Percentiles rank a stretch among this genome's conserved stretches.
Conservation (phyloP, 2,329 filamentous ascomycete species). For the Cercospora nicotianae region DNA sequence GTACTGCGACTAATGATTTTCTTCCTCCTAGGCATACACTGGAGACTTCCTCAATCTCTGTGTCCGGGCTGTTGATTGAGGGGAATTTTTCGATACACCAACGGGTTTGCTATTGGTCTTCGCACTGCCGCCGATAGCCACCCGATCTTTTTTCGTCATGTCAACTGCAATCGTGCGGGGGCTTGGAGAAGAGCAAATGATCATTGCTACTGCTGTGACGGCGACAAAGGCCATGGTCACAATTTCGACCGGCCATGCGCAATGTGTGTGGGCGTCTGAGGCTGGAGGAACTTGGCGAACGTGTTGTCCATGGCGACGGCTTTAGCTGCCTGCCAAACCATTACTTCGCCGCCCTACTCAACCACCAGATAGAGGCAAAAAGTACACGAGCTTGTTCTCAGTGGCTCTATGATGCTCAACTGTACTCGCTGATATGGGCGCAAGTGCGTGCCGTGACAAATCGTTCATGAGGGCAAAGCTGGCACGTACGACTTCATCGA, state of each 20-base stretch:
- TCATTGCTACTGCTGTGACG: neutral
- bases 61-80: too few species aligned
- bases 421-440: too few species aligned
- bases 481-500: neutral
- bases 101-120: too few species aligned
- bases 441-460: too few species aligned
- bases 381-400: neutral
- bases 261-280: neutral
- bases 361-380: neutral
- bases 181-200: conserved; percentile 4
- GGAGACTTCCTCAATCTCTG: too few species aligned
- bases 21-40: too few species aligned
- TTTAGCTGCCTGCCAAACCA: neutral
- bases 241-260: neutral
- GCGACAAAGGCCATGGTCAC: neutral
- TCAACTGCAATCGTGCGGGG: neutral
- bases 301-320: neutral
- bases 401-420: neutral
- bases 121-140: neutral
- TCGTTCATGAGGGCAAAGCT: neutral
- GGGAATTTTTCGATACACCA: too few species aligned
- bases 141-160: neutral
- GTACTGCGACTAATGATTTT: too few species aligned
- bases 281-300: neutral
- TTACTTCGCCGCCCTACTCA: neutral